A percentile compares a stretch with the other conserved stretches of the same genome.
Conservation (phyloP, 306 rosid genomes). For the Macrotyloma uniflorum region DNA sequence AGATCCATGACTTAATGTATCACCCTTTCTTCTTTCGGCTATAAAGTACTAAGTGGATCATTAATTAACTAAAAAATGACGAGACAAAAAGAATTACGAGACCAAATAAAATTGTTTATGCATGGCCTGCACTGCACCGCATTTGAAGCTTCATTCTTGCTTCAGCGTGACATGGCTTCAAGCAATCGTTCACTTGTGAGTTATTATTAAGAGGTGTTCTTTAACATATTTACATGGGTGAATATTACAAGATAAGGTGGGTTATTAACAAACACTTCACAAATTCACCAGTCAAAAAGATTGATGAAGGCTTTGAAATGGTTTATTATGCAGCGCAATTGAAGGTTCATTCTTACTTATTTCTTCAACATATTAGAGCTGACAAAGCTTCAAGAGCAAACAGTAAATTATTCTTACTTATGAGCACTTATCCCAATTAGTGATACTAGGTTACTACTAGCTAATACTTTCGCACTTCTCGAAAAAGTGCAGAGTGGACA, state of each 20-base stretch:
- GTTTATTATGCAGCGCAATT: no score
- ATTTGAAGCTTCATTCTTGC: conserved; percentile 32
- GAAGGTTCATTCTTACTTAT: no score
- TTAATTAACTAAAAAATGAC: conserved; percentile 18
- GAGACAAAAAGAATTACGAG: not conserved
- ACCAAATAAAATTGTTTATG: conserved; percentile 22
- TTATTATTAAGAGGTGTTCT: no score
- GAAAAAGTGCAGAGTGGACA: not conserved
- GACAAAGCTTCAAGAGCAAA: no score
- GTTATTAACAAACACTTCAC: no score
- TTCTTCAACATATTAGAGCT: no score
- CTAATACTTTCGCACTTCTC: not conserved
- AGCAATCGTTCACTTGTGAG: no score
- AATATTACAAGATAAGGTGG: not conserved
- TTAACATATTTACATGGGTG: not conserved
- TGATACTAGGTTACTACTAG: not conserved
- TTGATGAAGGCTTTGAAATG: no score
- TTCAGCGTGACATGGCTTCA: not conserved
- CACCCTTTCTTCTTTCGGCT: conserved; percentile 70
- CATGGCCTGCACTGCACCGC: not conserved
- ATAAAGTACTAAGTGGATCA: conserved; percentile 43
- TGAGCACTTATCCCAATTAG: not conserved
- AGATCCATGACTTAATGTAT: conserved; percentile 41
- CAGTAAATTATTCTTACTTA: no score
- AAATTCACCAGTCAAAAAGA: no score